Evolutionary conservation across 163 green algal genomes (phyloP), one percentile per base, ranked within the genome.

Genomic region (Chlorella variabilis): DNA sequence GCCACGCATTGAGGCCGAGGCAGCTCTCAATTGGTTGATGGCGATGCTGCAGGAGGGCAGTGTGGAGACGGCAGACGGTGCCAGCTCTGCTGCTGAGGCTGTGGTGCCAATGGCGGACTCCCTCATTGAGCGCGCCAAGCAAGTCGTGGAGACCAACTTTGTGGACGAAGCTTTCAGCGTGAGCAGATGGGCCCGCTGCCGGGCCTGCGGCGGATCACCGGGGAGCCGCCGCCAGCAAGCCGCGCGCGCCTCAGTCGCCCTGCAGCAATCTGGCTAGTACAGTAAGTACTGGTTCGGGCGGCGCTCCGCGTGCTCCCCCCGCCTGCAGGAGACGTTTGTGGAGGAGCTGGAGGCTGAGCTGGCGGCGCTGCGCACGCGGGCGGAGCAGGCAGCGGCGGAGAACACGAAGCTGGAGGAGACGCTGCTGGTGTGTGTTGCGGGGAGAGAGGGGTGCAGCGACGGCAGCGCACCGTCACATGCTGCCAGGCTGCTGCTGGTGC

Each of bases 341-440:
- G 27, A 36, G 2, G 80, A 86, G 45, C 80, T 89, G 61, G 69
- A 89, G 75, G 56, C 66, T 1, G 80, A 86, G 80, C 68, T 89
- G 66, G 45, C 71, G 13, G 56, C 48, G 70, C 77, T 87, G 42
- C 45, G 29, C 38, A 42, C 65, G 63, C 68, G 77, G 31, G 83
- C 77, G 27, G 45, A 68, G 18, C 48, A 74, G 31, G 76, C 83
- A 29, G 77, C 77, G 54, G 70, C 70, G 2, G 38, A 31, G 25
- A 62, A 70, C 23, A 20, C 45, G 34, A 49, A 70, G 21, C 51
- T 82, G 6, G 80, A 89, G 69, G 41, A 75, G 31, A 42, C 67
- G 41, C 70, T 83, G 9, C 73, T 56, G 56, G 69, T 74, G 79
- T 29, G 49, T 21, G 38, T 36, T n/a, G n/a, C n/a, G n/a, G n/a